Evolutionary conservation across 306 rosid genomes (phyloP), one percentile per base, ranked within the genome.

Genomic region (Sphenostylis stenocarpa): DNA sequence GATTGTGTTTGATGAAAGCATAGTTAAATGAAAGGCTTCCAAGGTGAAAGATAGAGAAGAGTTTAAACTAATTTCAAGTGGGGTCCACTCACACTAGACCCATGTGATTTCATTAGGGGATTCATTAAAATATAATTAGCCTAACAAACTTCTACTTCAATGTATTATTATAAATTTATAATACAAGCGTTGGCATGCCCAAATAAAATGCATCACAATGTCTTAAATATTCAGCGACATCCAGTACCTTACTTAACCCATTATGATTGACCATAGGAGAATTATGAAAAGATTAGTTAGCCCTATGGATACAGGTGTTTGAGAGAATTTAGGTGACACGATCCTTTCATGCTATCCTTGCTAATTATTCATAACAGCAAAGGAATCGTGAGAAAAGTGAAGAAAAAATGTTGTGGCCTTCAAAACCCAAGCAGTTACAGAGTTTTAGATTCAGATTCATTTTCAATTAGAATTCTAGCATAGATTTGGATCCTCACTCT

Each of bases 101-200:
- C 97, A 90, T 88, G 97, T 92, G 96, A 86, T 85, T 85, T 85
- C 89, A 74, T 78, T 69, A 58, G 58, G 73, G 77, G 48, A 67
- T 17, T 45, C 67, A 80, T 77, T 78, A 71, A 31, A 87, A 81
- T 26, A 76, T 64, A 17, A 64, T 82, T 34, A 72, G 72, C 78
- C 85, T 67, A 80, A 73, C 61, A 82, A n/a, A 73, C 79, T 65
- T 67, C 75, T 29, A 78, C 80, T 85, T 84, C 85, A 83, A 70
- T 70, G 84, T 75, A 84, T 68, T 77, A 49, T 64, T 76, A 68
- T 71, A 64, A 44, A 77, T 53, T 26, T 39, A 66, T 71, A 80
- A 73, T 73, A 23, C 69, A 72, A 74, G 76, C 39, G 84, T 88
- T 82, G 84, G 84, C 87, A 84, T 87, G 84, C 77, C 82, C 86